Evolutionary conservation across 2,329 filamentous ascomycete genomes (phyloP).

Genomic region (Talaromyces sp.): DNA sequence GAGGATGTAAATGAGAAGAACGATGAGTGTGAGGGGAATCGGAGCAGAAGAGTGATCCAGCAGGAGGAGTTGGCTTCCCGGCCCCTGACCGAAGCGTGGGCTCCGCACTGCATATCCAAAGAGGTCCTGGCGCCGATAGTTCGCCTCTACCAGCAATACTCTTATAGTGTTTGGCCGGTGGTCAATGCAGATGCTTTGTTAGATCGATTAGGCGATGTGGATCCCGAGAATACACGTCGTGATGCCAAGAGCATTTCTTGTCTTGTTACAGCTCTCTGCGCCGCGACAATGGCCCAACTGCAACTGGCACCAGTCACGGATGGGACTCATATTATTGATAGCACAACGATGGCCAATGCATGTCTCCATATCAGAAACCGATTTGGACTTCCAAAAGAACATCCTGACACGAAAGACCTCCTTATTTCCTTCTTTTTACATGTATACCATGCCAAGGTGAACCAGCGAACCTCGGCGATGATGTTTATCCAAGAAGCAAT

Average conservation of each 20-base stretch:
- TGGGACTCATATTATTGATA: conserved; percentile 15
- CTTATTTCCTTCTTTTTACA: conserved; percentile 36
- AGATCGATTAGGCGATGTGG: conserved; percentile 13
- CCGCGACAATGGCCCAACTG: conserved; percentile 36
- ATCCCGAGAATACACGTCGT: conserved; percentile 9
- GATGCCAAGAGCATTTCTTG: conserved; percentile 15
- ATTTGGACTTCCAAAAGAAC: conserved; percentile 14
- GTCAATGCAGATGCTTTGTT: conserved; percentile 25
- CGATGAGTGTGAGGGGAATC: too few relatives aligned
- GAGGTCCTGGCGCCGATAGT: conserved; percentile 21
- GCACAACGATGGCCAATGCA: conserved; percentile 21
- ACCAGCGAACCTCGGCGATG: conserved; percentile 32
- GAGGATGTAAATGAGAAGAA: not conserved
- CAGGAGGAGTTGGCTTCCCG: not conserved
- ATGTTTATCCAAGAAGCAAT: conserved; percentile 36
- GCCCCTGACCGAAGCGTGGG: not conserved
- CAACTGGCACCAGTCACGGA: conserved; percentile 24
- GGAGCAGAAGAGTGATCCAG: not conserved
- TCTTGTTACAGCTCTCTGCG: conserved; percentile 31
- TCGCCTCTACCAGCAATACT: conserved; percentile 25
- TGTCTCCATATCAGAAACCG: conserved; percentile 28
- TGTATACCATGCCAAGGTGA: conserved; percentile 36
- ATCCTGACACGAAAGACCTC: conserved; percentile 24
- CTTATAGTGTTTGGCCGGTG: conserved; percentile 35
- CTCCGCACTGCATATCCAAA: conserved; percentile 10